A percentile compares a stretch with the other conserved stretches of the same genome.
These are phyloP conservation scores for Stemphylium beticola DNA, from an alignment of 2,329 filamentous ascomycete species.

Conservation along the genomic window DNA sequence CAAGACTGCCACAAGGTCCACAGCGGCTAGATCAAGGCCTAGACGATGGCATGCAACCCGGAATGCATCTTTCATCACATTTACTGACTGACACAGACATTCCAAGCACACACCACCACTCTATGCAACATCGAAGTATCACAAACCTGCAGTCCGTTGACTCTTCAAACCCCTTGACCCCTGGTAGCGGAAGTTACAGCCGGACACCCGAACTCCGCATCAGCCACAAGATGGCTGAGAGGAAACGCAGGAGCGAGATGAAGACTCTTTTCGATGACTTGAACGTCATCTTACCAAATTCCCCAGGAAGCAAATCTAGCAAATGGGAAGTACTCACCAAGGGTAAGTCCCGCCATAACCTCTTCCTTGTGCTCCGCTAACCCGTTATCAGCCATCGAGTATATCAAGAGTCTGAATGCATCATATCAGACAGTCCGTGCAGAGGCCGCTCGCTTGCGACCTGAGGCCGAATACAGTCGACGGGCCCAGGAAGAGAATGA, in stretches of 20 bases:
- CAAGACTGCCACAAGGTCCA: conserved; percentile 73
- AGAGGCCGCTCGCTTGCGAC: conserved; percentile 52
- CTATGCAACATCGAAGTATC: conserved; percentile 75
- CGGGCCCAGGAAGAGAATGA: conserved; percentile 56
- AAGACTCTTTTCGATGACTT: conserved; percentile 85
- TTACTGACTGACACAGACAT: conserved; percentile 47
- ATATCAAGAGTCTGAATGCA: conserved; percentile 52
- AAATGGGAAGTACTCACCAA: conserved; percentile 91
- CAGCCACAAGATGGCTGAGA: conserved; percentile 84
- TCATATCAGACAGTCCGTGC: conserved; percentile 48
- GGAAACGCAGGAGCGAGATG: conserved; percentile 86
- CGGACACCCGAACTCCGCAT: conserved; percentile 81
- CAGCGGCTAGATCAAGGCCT: conserved; percentile 73
- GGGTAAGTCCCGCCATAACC: conserved; percentile 61
- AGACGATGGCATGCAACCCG: conserved; percentile 62
- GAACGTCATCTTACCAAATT: conserved; percentile 78
- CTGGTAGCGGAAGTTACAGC: conserved; percentile 76
- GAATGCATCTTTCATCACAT: conserved; percentile 3
- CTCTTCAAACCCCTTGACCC: conserved; percentile 55
- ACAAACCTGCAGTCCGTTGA: conserved; percentile 68
- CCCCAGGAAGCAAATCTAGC: conserved; percentile 81
- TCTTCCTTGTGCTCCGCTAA: conserved; percentile 11
- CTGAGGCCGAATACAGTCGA: conserved; percentile 52
- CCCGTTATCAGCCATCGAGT: conserved; percentile 54
- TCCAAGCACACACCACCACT: conserved; percentile 71